phyloP scores from a whole-genome alignment of 169 alveolate species.

The Cryptosporidium meleagridis region DNA sequence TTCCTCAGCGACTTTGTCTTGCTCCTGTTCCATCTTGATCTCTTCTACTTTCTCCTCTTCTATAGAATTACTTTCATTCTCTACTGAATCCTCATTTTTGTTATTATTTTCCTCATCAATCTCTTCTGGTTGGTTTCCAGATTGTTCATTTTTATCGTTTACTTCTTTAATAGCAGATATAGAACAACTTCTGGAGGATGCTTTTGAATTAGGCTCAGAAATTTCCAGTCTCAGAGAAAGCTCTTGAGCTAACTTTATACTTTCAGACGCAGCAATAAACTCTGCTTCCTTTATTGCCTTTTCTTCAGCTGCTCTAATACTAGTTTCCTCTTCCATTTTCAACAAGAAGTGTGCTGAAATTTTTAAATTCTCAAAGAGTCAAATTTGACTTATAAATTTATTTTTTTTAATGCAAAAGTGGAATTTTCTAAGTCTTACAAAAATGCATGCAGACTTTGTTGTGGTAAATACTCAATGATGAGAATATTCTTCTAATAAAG shows the following conservation, averaged over 20 bases:
- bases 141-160: background rate
- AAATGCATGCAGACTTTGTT: background rate
- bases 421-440: background rate
- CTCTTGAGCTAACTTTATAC: slow-evolving; percentile 32
- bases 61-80: background rate
- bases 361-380: background rate
- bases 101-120: background rate
- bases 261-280: slow-evolving; percentile 45
- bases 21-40: too few relatives aligned
- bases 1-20: background rate
- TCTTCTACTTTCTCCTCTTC: background rate
- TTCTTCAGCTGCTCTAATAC: slow-evolving; percentile 24
- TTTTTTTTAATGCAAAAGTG: background rate
- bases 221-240: slow-evolving; percentile 32
- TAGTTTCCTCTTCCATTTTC: background rate
- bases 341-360: background rate
- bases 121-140: background rate
- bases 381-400: background rate
- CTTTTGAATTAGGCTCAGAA: slow-evolving; percentile 29
- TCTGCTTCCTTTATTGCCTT: slow-evolving; percentile 66
- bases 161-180: background rate
- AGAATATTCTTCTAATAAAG: background rate
- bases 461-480: background rate
- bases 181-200: slow-evolving; percentile 22
- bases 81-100: background rate